phyloP scores from a whole-genome alignment of 768 basidiomycete species.

The Tricholoma saponaceum region DNA sequence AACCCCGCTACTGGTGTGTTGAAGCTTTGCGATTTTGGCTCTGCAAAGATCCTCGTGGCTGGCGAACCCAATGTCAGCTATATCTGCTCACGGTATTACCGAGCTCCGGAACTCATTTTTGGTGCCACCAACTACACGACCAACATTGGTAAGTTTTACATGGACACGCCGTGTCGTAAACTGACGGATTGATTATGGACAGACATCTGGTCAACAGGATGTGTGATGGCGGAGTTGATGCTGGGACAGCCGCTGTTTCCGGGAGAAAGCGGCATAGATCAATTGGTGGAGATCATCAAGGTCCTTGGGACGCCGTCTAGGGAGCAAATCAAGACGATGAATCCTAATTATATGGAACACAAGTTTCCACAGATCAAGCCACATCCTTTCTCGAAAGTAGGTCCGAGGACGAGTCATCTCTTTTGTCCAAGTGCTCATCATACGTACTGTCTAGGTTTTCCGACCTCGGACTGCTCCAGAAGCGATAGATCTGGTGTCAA shows the following conservation, averaged over 20 bases:
- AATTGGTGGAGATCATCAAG: constrained; percentile 99
- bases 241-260: constrained; percentile 98
- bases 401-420: constrained; percentile 8
- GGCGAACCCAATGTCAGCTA: constrained; percentile 99
- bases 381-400: constrained; percentile 96
- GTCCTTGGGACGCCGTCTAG: constrained; percentile 96
- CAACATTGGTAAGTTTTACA: constrained; percentile 79
- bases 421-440: constrained; percentile 9
- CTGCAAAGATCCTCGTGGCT: constrained; percentile 95
- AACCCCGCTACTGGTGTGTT: constrained; percentile 96
- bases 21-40: constrained; percentile 98
- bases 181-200: constrained; percentile 1
- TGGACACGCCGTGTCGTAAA: constrained; percentile 1
- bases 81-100: constrained; percentile 99
- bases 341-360: constrained; percentile 99
- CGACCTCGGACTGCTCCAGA: constrained; percentile 94
- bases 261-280: constrained; percentile 98
- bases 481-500: constrained; percentile 93
- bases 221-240: constrained; percentile 99
- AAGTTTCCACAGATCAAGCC: constrained; percentile 99
- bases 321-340: constrained; percentile 99
- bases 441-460: constrained; percentile 67
- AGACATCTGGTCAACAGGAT: constrained; percentile 99
- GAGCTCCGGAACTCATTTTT: constrained; percentile 98
- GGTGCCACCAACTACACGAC: constrained; percentile 99